These are phyloP conservation scores for Termitomyces sp. DNA, from an alignment of 768 basidiomycete genomes.

Conservation along the genomic window DNA sequence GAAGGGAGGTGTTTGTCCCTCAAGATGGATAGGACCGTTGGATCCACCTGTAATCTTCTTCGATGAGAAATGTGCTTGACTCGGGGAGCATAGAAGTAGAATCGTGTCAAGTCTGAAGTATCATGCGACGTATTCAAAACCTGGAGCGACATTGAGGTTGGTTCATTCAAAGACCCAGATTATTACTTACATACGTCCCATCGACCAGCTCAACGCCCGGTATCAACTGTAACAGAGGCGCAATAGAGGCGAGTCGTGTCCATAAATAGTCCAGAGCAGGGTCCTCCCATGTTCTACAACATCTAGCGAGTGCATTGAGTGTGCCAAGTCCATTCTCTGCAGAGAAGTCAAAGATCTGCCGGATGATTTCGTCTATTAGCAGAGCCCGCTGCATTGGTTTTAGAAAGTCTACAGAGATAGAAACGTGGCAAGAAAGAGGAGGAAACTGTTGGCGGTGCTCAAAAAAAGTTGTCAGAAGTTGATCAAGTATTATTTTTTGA, in stretches of 20 bases:
- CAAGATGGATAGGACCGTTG: conserved; percentile 18
- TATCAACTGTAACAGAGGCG: conserved; percentile 35
- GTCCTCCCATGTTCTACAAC: conserved; percentile 41
- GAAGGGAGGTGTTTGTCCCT: conserved; percentile 1
- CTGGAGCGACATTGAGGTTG: not conserved
- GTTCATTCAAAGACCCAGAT: not conserved
- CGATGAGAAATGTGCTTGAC: conserved; percentile 32
- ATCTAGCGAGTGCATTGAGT: conserved; percentile 32
- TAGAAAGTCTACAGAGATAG: not conserved
- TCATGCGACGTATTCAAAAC: not conserved
- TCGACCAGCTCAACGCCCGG: conserved; percentile 21
- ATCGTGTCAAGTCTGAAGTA: conserved; percentile 18
- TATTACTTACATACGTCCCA: conserved; percentile 28
- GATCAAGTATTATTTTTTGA: conserved; percentile 6
- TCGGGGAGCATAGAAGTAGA: conserved; percentile 28
- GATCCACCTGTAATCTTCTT: conserved; percentile 19
- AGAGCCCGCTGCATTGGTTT: conserved; percentile 37
- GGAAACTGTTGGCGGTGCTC: not conserved
- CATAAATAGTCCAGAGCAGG: conserved; percentile 45
- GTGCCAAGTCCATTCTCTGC: conserved; percentile 21
- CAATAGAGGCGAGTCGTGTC: conserved; percentile 33
- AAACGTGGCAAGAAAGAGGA: not conserved
- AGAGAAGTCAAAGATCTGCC: conserved; percentile 31
- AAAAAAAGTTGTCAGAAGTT: not conserved
- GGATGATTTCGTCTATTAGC: conserved; percentile 45